Conservation (phyloP, 331 rosid genomes). For the Rhamnella rubrinervis region DNA sequence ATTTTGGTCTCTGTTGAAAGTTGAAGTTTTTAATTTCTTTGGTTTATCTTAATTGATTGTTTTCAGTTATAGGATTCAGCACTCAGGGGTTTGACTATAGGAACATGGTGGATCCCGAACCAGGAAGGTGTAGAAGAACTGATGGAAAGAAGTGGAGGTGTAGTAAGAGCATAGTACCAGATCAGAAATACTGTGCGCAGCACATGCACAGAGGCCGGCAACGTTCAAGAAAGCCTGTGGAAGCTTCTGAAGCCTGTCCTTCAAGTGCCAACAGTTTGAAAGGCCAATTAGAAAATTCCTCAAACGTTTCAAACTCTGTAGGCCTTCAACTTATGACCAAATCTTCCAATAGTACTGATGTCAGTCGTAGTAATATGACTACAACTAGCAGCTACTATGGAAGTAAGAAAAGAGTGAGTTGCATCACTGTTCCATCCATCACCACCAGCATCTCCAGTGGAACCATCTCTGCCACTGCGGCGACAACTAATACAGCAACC, state of each 20-base stretch:
- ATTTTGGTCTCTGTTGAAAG: neutral
- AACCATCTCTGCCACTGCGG: neutral
- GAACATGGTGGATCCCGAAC: conserved; percentile 52
- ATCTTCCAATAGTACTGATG: conserved; percentile 12
- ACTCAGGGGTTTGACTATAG: conserved; percentile 36
- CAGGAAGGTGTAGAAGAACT: conserved; percentile 83
- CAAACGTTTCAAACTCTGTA: conserved; percentile 23
- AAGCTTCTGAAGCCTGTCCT: conserved; percentile 47
- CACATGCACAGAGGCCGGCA: conserved; percentile 89
- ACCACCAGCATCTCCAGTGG: conserved; percentile 7
- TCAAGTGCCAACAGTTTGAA: conserved; percentile 28
- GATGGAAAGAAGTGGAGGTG: conserved; percentile 98
- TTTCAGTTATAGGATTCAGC: conserved; percentile 38
- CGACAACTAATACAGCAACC: neutral
- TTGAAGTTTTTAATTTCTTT: conserved; percentile 14
- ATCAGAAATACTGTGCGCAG: conserved; percentile 70
- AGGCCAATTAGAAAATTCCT: conserved; percentile 11
- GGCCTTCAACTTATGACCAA: conserved; percentile 33
- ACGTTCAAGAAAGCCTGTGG: conserved; percentile 99
- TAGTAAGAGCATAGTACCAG: conserved; percentile 38
- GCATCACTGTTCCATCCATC: conserved; percentile 20
- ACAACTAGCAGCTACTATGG: conserved; percentile 18
- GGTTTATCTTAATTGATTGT: conserved; percentile 24
- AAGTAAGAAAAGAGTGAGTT: conserved; percentile 18
- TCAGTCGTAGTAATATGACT: conserved; percentile 20